phyloP scores from a whole-genome alignment of 495 filamentous ascomycete species.

The Xylaria scruposa region DNA sequence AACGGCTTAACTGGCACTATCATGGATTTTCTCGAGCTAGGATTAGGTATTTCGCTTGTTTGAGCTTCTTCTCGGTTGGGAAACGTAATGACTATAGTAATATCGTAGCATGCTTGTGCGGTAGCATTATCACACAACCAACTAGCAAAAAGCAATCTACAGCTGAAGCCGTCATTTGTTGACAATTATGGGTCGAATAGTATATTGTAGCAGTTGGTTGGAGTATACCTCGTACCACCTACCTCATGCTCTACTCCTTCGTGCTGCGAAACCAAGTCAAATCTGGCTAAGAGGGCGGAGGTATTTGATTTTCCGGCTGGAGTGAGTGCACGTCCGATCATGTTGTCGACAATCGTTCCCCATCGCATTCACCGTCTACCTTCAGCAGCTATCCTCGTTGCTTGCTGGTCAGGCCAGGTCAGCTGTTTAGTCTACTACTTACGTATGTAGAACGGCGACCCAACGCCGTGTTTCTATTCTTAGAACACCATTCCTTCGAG shows the following conservation, averaged over 20 bases:
- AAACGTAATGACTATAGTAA: background rate
- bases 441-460: slow-evolving; percentile 9
- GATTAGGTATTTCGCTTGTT: background rate
- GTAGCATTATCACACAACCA: slow-evolving; percentile 4
- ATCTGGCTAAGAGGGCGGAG: background rate
- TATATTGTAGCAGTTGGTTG: slow-evolving; percentile 3
- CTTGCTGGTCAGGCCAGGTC: slow-evolving; percentile 21
- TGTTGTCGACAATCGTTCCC: slow-evolving; percentile 2
- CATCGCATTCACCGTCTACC: background rate
- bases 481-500: slow-evolving; percentile 20
- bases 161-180: slow-evolving; percentile 15
- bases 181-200: slow-evolving; percentile 1
- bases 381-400: background rate
- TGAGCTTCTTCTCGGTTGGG: background rate
- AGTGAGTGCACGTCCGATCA: background rate
- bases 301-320: slow-evolving; percentile 11
- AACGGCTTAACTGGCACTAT: background rate
- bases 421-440: slow-evolving; percentile 23
- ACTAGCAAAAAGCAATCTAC: slow-evolving; percentile 7
- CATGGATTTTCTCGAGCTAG: background rate
- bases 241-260: background rate
- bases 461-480: slow-evolving; percentile 20
- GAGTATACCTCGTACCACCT: background rate
- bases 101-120: background rate
- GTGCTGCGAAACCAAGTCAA: background rate